These are phyloP conservation scores for Stephania yunnanensis DNA, from an alignment of 164 flowering plant species.

Conservation along the genomic window DNA sequence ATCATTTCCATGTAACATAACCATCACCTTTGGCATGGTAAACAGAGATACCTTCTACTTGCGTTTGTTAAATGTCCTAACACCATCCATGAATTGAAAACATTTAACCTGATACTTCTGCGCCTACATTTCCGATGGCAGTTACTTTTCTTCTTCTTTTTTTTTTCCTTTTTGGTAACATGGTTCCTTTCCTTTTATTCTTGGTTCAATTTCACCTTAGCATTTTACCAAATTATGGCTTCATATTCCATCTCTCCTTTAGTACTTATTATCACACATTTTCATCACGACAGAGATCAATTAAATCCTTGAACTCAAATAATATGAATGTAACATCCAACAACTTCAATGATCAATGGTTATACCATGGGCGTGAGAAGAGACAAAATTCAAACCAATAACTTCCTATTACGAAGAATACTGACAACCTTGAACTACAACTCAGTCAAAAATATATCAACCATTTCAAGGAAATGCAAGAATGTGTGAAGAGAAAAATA, in stretches of 20 bases:
- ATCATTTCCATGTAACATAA: background rate
- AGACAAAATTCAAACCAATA: background rate
- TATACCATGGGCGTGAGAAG: background rate
- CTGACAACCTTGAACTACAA: background rate
- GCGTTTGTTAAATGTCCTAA: background rate
- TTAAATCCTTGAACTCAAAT: background rate
- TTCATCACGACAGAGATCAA: background rate
- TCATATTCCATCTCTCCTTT: background rate
- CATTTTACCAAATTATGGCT: background rate
- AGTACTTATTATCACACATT: too few species aligned
- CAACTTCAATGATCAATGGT: background rate
- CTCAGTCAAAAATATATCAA: background rate
- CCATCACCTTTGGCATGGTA: background rate
- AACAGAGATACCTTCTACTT: background rate
- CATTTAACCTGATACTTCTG: background rate
- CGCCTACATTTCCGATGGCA: background rate
- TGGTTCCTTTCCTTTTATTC: background rate
- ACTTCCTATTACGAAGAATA: background rate
- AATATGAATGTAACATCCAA: too few species aligned
- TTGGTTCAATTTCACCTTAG: background rate
- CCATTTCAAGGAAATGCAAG: background rate
- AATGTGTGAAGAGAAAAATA: background rate
- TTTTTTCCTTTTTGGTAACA: too few species aligned
- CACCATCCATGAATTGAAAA: background rate
- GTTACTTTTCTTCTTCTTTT: too few species aligned